Percentiles rank a stretch among this genome's conserved stretches.
These are phyloP conservation scores for Colletotrichum lupini DNA, from an alignment of 2,329 filamentous ascomycete species.

Conservation along the genomic window DNA sequence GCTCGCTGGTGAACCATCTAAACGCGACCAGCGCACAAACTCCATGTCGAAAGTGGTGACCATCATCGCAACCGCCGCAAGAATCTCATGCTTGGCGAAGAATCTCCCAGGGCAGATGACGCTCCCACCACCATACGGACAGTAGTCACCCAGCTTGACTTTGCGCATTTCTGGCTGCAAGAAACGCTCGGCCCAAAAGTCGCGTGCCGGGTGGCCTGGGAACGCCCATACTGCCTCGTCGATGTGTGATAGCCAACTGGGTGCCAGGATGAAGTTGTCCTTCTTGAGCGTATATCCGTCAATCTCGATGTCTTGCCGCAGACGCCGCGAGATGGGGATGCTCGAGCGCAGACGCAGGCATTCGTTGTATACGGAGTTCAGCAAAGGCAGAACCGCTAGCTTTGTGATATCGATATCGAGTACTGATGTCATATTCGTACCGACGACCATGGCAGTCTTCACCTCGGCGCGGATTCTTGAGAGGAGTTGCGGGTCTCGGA, in stretches of 20 bases:
- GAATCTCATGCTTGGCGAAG: slow-evolving; percentile 42
- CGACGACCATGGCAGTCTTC: neutral
- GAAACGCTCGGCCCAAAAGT: slow-evolving; percentile 40
- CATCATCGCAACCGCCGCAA: slow-evolving; percentile 38
- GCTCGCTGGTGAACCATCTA: slow-evolving; percentile 31
- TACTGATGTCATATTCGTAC: neutral
- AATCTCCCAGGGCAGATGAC: slow-evolving; percentile 42
- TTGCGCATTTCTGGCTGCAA: slow-evolving; percentile 33
- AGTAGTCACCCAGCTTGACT: slow-evolving; percentile 37
- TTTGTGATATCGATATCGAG: slow-evolving; percentile 29
- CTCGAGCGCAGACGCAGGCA: slow-evolving; percentile 39
- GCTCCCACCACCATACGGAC: slow-evolving; percentile 41
- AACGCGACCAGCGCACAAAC: slow-evolving; percentile 34
- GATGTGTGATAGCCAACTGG: slow-evolving; percentile 39
- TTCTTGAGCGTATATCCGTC: slow-evolving; percentile 39
- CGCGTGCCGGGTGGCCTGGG: slow-evolving; percentile 30
- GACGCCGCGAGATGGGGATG: slow-evolving; percentile 39
- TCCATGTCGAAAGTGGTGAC: slow-evolving; percentile 38
- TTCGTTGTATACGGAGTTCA: slow-evolving; percentile 39
- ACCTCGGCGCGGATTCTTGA: slow-evolving; percentile 35
- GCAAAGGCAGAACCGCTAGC: slow-evolving; percentile 36
- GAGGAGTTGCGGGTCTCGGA: slow-evolving; percentile 37
- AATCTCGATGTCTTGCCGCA: slow-evolving; percentile 38
- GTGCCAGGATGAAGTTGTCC: slow-evolving; percentile 39
- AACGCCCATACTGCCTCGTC: slow-evolving; percentile 37